phyloP scores from a whole-genome alignment of 2,329 filamentous ascomycete genomes.

The Ophiocordyceps camponoti-floridani region DNA sequence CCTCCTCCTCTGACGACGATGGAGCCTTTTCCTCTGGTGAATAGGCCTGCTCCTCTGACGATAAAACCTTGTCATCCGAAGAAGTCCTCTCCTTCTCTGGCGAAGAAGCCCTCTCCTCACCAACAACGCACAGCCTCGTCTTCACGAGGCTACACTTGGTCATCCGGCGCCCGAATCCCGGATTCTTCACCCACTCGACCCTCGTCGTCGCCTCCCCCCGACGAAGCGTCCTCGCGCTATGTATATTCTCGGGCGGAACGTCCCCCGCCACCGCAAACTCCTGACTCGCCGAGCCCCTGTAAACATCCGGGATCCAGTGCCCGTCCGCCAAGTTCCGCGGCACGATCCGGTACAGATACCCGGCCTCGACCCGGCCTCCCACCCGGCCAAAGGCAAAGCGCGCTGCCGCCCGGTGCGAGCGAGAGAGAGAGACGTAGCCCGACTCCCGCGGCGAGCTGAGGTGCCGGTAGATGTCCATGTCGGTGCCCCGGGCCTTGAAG shows the following conservation, averaged over 20 bases:
- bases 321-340: constrained; percentile 1
- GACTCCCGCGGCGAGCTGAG: constrained; percentile 1
- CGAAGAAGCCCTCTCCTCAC: no score
- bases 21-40: no score
- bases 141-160: no score
- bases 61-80: no score
- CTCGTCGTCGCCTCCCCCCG: neutral
- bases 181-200: neutral
- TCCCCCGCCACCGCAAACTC: neutral
- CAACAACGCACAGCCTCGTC: no score
- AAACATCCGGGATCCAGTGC: constrained; percentile 3
- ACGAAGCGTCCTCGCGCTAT: neutral
- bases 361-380: neutral
- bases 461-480: constrained; percentile 1
- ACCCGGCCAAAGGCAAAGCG: constrained; percentile 2
- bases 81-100: no score
- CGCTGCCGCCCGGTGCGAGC: neutral
- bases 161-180: no score
- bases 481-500: constrained; percentile 1
- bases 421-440: constrained; percentile 1
- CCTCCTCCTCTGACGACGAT: no score
- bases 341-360: constrained; percentile 2
- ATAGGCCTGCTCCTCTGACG: no score
- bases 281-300: neutral
- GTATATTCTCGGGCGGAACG: neutral